Percentiles rank a stretch among this genome's conserved stretches.
These are phyloP conservation scores for Parafenestella ontariensis DNA, from an alignment of 2,329 filamentous ascomycete genomes.

Conservation along the genomic window DNA sequence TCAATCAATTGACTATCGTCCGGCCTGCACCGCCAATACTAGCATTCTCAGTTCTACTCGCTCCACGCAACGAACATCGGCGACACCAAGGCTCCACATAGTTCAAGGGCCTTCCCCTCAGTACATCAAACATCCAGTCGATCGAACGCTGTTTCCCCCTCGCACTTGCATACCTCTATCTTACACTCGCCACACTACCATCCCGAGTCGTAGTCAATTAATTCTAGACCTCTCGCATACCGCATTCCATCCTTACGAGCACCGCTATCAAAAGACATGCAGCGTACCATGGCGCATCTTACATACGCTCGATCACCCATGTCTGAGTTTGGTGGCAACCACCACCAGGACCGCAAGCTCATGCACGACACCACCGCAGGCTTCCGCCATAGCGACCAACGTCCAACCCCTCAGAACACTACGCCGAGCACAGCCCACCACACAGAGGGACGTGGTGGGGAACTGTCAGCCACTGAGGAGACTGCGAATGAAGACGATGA, in stretches of 20 bases:
- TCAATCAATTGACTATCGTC: constrained; percentile 43
- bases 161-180: constrained; percentile 5
- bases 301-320: constrained; percentile 30
- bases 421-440: constrained; percentile 28
- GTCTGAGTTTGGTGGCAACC: constrained; percentile 39
- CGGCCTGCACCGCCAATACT: constrained; percentile 38
- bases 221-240: constrained; percentile 2
- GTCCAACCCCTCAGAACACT: constrained; percentile 24
- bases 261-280: constrained; percentile 4
- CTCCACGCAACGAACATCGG: constrained; percentile 44
- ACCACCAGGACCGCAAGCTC: constrained; percentile 40
- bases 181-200: constrained; percentile 4
- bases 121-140: constrained; percentile 39
- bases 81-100: constrained; percentile 45
- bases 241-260: constrained; percentile 7
- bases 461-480: constrained; percentile 38
- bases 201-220: background rate
- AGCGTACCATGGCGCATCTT: constrained; percentile 36
- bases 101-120: constrained; percentile 44
- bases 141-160: constrained; percentile 32
- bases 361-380: constrained; percentile 29
- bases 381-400: constrained; percentile 31
- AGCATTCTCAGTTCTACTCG: constrained; percentile 43
- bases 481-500: constrained; percentile 44
- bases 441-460: constrained; percentile 32